A percentile compares a stretch with the other conserved stretches of the same genome.
Evolutionary conservation across 2,329 filamentous ascomycete species (phyloP).

Genomic region (Camptophora hylomeconis): DNA sequence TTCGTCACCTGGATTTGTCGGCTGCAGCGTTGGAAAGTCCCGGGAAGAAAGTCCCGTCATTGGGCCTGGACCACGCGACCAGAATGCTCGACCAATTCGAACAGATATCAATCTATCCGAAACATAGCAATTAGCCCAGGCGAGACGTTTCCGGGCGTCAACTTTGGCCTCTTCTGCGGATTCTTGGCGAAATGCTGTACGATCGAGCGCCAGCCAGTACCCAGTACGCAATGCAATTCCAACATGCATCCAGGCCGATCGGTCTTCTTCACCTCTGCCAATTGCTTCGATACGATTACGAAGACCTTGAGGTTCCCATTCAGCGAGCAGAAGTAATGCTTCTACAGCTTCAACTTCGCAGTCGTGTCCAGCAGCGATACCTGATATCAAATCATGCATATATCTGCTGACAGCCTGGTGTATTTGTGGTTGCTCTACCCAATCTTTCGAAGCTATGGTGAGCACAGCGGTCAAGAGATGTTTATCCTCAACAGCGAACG

Average conservation of each 20-base stretch:
- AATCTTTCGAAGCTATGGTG: conserved; percentile 58
- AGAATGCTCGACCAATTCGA: conserved; percentile 58
- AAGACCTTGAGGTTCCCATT: conserved; percentile 59
- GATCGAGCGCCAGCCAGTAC: conserved; percentile 57
- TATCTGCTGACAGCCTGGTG: conserved; percentile 55
- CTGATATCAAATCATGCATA: conserved; percentile 56
- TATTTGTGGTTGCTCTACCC: conserved; percentile 49
- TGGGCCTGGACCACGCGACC: conserved; percentile 58
- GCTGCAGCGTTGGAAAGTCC: conserved; percentile 55
- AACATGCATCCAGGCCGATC: conserved; percentile 66
- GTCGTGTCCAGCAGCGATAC: conserved; percentile 52
- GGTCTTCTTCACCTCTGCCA: conserved; percentile 59
- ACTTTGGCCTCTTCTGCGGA: conserved; percentile 45
- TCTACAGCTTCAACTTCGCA: conserved; percentile 60
- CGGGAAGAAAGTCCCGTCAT: conserved; percentile 51
- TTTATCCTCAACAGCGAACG: conserved; percentile 47
- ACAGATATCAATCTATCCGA: conserved; percentile 58
- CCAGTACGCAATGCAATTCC: conserved; percentile 56
- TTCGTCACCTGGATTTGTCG: conserved; percentile 45
- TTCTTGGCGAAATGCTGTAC: conserved; percentile 52
- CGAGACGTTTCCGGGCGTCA: conserved; percentile 50
- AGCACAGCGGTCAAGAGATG: conserved; percentile 58
- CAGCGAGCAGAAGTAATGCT: conserved; percentile 54
- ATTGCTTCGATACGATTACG: conserved; percentile 48
- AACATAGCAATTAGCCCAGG: conserved; percentile 58